phyloP scores from a whole-genome alignment of 2,329 filamentous ascomycete genomes.

The Bertia moriformis region DNA sequence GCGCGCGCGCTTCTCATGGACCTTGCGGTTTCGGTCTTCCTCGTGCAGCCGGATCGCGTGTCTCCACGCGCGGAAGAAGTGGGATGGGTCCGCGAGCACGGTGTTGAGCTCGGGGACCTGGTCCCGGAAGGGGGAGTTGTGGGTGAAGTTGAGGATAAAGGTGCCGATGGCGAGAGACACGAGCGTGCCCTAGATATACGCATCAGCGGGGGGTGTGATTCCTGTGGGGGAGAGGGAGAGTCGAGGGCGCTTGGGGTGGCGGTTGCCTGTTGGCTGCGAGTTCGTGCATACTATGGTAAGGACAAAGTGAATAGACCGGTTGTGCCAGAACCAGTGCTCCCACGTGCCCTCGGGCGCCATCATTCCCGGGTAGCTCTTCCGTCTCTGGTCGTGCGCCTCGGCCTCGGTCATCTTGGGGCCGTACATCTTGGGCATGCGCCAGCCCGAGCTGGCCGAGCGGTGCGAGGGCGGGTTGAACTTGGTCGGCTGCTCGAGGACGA shows the following conservation, averaged over 20 bases:
- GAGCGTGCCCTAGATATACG: slow-evolving; percentile 38
- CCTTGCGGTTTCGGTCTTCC: slow-evolving; percentile 52
- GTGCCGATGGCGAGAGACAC: slow-evolving; percentile 56
- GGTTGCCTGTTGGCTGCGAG: background rate
- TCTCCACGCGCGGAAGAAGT: slow-evolving; percentile 47
- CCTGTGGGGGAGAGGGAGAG: background rate
- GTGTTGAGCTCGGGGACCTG: slow-evolving; percentile 60
- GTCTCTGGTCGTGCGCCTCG: slow-evolving; percentile 51
- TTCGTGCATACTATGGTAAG: slow-evolving; percentile 60
- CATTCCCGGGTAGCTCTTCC: slow-evolving; percentile 71
- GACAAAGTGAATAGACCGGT: slow-evolving; percentile 59
- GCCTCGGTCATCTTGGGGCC: slow-evolving; percentile 55
- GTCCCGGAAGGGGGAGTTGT: slow-evolving; percentile 65
- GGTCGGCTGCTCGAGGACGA: slow-evolving; percentile 71
- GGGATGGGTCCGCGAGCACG: slow-evolving; percentile 55
- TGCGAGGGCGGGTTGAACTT: slow-evolving; percentile 90
- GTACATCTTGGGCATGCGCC: slow-evolving; percentile 47
- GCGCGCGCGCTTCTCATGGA: slow-evolving; percentile 56
- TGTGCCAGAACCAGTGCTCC: slow-evolving; percentile 73
- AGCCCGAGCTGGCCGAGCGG: slow-evolving; percentile 46
- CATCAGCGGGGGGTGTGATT: background rate
- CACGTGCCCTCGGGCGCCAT: slow-evolving; percentile 74
- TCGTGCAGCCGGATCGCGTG: slow-evolving; percentile 67
- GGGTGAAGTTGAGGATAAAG: slow-evolving; percentile 65
- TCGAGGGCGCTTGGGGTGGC: background rate